Evolutionary conservation across 192 early-diverging fungal species (phyloP).

Genomic region (Rhizoclosmatium globosum): DNA sequence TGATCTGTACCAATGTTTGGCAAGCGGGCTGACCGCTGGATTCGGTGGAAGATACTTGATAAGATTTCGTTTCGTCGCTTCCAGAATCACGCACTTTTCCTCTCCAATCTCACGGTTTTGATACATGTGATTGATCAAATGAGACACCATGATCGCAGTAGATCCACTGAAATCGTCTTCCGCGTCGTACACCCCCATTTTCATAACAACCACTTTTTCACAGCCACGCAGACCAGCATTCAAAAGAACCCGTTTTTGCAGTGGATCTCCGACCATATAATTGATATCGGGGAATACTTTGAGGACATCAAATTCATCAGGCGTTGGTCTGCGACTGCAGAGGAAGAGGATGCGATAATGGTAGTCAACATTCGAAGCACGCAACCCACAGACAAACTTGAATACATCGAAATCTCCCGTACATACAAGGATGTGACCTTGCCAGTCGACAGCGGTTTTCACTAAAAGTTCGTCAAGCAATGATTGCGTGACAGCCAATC

Average conservation of each 20-base stretch:
- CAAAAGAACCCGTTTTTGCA: slow-evolving; percentile 34
- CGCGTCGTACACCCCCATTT: slow-evolving; percentile 4
- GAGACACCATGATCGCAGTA: slow-evolving; percentile 60
- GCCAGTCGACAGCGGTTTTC: slow-evolving; percentile 16
- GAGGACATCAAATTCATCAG: slow-evolving; percentile 40
- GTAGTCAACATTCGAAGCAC: slow-evolving; percentile 36
- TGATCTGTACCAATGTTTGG: not conserved
- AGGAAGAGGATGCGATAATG: slow-evolving; percentile 48
- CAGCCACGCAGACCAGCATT: slow-evolving; percentile 41
- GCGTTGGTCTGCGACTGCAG: slow-evolving; percentile 33
- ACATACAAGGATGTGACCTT: slow-evolving; percentile 48
- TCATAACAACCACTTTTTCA: slow-evolving; percentile 32
- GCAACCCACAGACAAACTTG: slow-evolving; percentile 52
- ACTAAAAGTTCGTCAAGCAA: slow-evolving; percentile 5
- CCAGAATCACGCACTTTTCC: slow-evolving; percentile 39
- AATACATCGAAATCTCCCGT: slow-evolving; percentile 49
- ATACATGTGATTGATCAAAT: slow-evolving; percentile 64
- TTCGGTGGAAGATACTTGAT: slow-evolving; percentile 65
- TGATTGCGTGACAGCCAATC: not conserved
- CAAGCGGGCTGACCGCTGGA: slow-evolving; percentile 2
- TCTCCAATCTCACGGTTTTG: slow-evolving; percentile 30
- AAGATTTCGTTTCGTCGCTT: slow-evolving; percentile 57
- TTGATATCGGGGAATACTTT: slow-evolving; percentile 50
- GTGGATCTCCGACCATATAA: slow-evolving; percentile 52
- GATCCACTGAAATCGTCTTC: slow-evolving; percentile 35